Evolutionary conservation across 352 stramenopile genomes (phyloP).

Genomic region (Globisporangium echinulatum): DNA sequence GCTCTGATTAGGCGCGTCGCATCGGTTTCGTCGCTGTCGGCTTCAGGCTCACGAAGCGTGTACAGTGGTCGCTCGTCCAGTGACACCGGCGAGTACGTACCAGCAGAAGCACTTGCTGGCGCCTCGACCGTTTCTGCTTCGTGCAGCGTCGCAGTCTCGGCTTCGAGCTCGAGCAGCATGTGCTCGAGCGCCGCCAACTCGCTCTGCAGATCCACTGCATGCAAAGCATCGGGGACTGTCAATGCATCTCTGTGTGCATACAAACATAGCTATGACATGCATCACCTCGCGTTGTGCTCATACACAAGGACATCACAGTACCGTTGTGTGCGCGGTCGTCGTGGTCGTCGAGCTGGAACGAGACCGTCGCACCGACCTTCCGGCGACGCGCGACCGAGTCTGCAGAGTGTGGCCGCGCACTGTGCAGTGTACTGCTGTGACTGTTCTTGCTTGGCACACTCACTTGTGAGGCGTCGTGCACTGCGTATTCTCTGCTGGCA

Average conservation of each 20-base stretch:
- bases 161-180: constrained; percentile 34
- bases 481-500: neutral
- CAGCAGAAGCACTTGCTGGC: neutral
- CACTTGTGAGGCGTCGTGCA: constrained; percentile 1
- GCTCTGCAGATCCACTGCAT: constrained; percentile 17
- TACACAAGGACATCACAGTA: neutral
- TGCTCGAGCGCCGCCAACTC: constrained; percentile 34
- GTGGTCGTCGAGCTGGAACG: constrained; percentile 23
- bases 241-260: too few relatives aligned
- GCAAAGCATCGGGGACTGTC: too few relatives aligned
- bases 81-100: too few relatives aligned
- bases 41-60: neutral
- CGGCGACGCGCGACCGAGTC: constrained; percentile 8
- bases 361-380: constrained; percentile 20
- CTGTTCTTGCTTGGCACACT: constrained; percentile 1
- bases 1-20: neutral
- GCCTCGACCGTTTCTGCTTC: neutral
- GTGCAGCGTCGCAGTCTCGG: constrained; percentile 21
- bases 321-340: constrained; percentile 4
- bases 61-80: too few relatives aligned
- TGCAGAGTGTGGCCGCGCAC: constrained; percentile 4
- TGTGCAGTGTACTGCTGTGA: constrained; percentile 11
- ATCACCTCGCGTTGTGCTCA: too few relatives aligned
- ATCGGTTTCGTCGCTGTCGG: neutral
- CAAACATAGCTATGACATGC: neutral